A percentile compares a stretch with the other conserved stretches of the same genome.
These are phyloP conservation scores for Podaxis rugospora DNA, from an alignment of 768 basidiomycete species.

Conservation along the genomic window DNA sequence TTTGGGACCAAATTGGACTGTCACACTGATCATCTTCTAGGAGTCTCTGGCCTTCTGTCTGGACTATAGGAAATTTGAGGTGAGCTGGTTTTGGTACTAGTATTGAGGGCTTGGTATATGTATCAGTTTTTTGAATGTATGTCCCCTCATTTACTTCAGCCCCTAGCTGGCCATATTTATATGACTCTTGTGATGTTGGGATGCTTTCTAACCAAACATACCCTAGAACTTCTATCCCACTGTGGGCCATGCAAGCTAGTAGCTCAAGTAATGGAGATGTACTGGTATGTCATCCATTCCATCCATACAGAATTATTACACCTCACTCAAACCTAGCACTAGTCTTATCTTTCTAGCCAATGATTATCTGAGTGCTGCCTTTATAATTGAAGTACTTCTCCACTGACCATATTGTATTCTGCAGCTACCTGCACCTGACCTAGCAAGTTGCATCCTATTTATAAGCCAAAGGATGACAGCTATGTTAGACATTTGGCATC, in stretches of 20 bases:
- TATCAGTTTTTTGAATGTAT: not conserved
- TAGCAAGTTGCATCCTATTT: conserved; percentile 37
- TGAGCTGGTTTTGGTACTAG: conserved; percentile 18
- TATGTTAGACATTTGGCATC: conserved; percentile 61
- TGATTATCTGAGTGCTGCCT: conserved; percentile 23
- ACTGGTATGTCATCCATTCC: conserved; percentile 20
- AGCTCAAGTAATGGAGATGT: conserved; percentile 34
- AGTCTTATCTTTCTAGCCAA: conserved; percentile 70
- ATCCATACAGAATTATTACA: not conserved
- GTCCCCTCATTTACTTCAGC: not conserved
- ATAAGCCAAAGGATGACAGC: conserved; percentile 38
- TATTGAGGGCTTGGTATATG: conserved; percentile 55
- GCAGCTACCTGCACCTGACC: conserved; percentile 34
- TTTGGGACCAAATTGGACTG: not conserved
- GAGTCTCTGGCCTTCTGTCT: conserved; percentile 81
- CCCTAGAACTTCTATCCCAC: conserved; percentile 45
- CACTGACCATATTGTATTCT: not conserved
- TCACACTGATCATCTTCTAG: not conserved
- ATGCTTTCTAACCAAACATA: conserved; percentile 74
- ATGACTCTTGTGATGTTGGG: conserved; percentile 75
- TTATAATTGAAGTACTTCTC: not conserved
- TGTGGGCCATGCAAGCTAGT: conserved; percentile 37
- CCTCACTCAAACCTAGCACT: not conserved
- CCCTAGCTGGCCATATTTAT: conserved; percentile 60
- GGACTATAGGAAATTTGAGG: conserved; percentile 76